Conservation (phyloP, 257 asterid species). For the Coffea eugenioides region DNA sequence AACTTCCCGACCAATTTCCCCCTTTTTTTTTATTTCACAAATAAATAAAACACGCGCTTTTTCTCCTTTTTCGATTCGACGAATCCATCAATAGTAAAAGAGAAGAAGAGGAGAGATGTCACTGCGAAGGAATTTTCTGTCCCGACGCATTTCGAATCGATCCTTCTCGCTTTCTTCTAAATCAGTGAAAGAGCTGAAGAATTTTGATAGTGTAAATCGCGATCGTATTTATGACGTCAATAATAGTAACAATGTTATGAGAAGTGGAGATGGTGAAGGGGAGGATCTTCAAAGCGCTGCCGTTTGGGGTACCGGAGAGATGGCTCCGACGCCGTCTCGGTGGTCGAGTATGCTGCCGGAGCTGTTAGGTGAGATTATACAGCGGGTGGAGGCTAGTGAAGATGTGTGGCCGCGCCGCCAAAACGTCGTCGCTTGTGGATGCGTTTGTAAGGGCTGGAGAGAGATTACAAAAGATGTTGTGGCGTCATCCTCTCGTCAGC, state of each 20-base stretch:
- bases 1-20: not conserved
- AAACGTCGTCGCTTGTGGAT: constrained; percentile 81
- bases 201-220: constrained; percentile 21
- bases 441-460: constrained; percentile 94
- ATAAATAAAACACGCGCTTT: not conserved
- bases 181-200: constrained; percentile 42
- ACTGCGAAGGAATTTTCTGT: constrained; percentile 58
- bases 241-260: not conserved
- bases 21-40: not conserved
- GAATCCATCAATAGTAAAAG: not conserved
- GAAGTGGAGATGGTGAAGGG: constrained; percentile 16
- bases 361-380: constrained; percentile 67
- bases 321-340: constrained; percentile 18
- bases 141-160: constrained; percentile 60
- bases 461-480: constrained; percentile 72
- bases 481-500: constrained; percentile 25
- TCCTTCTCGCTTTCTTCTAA: constrained; percentile 55
- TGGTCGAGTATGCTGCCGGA: constrained; percentile 92
- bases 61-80: not conserved
- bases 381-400: constrained; percentile 70
- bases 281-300: constrained; percentile 20
- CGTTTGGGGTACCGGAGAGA: constrained; percentile 22
- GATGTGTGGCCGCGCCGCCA: constrained; percentile 82
- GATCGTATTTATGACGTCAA: not conserved
- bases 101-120: constrained; percentile 40